Evolutionary conservation across 2,329 filamentous ascomycete species (phyloP), one percentile per base, ranked within the genome.

Genomic region (Xylariaceae sp.): DNA sequence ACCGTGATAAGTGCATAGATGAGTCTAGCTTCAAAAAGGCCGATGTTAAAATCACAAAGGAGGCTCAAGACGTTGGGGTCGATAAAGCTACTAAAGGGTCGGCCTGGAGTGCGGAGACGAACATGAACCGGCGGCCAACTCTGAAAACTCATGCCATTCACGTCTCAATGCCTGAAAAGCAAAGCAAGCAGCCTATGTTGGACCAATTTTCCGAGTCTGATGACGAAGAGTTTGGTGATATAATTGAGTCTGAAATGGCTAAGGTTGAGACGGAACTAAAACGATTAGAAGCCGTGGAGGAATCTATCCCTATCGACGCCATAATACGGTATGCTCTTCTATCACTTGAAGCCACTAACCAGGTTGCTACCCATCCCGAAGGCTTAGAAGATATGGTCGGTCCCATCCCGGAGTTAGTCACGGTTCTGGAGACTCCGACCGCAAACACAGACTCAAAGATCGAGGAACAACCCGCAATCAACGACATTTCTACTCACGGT

Each of bases 171-270:
- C 54, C 57, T 12, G 45, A 57, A 45, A 75, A 72, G 53, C 65
- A 67, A 48, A 59, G 65, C 5, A 61, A 57, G 9, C 56, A 65
- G 26, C 60, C 62, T 10, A 61, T 70, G 10, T 58, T 69, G 4
- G 74, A 75, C 44, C 70, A 73, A 49, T 77, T 78, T 43, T 81
- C 79, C 0, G 80, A 83, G 50, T 77, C 75, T 12, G 59, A 76
- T 47, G 78, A 83, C 41, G 80, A 84, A 53, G 80, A 83, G 45
- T 78, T 83, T 70, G 79, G 76, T 16, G 78, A 80, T 48, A 79
- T 79, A 54, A 81, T 84, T 49, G 73, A 77, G 49, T 71, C 71
- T 49, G 72, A 81, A 59, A 81, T 83, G 36, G 66, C 71, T 40
- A 78, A 81, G 62, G 73, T 75, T 1, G 76, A 82, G 55, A 68